Conservation (phyloP, 139 green algal species). For the Microglena sp. region DNA sequence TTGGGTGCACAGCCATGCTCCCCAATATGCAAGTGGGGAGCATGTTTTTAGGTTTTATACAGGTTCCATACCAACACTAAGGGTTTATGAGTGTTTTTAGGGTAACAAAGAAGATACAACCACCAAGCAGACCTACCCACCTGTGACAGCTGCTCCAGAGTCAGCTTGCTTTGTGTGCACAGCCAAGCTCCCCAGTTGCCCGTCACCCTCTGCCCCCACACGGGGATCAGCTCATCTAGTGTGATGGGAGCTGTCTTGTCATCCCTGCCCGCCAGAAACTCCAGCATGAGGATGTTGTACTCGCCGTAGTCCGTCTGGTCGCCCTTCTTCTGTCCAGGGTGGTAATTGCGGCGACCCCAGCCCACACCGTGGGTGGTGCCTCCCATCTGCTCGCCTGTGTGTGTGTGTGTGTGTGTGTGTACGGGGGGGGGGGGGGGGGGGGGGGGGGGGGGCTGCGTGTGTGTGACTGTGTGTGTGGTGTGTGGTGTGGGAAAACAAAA, state of each 20-base stretch:
- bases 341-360: conserved; percentile 7
- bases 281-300: conserved; percentile 7
- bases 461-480: too few relatives aligned
- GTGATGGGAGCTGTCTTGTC: background rate
- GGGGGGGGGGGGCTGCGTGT: too few relatives aligned
- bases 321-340: background rate
- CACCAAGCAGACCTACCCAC: too few relatives aligned
- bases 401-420: background rate
- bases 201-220: background rate
- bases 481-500: too few relatives aligned
- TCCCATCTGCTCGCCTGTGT: background rate
- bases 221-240: background rate
- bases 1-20: too few relatives aligned
- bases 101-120: too few relatives aligned
- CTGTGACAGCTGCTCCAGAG: too few relatives aligned
- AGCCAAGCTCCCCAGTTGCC: background rate
- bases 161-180: conserved; percentile 1
- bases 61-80: too few relatives aligned
- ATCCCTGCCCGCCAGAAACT: background rate
- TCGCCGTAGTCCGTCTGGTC: conserved; percentile 8
- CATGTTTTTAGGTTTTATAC: too few relatives aligned
- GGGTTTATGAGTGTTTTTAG: too few relatives aligned
- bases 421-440: too few relatives aligned
- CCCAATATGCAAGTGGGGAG: too few relatives aligned
- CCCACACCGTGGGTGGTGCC: conserved; percentile 1